Conservation (phyloP, 352 stramenopile species). For the Blastocystis sp. region DNA sequence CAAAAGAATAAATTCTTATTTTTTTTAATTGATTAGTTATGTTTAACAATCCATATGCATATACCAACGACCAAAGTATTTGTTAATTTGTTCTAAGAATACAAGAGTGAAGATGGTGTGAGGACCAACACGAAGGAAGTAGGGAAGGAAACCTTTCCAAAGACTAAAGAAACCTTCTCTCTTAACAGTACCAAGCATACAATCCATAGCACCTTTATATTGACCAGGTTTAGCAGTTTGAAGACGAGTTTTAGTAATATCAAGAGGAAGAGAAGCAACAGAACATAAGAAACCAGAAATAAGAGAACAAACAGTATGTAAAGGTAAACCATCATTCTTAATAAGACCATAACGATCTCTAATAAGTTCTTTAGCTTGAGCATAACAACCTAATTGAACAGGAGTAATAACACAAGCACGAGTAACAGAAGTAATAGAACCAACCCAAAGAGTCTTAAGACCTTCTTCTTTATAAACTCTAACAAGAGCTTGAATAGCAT, state of each 20-base stretch:
- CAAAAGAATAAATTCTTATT: too few relatives aligned
- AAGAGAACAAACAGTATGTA: background rate
- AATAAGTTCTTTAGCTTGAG: background rate
- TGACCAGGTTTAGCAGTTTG: constrained; percentile 15
- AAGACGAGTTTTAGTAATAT: background rate
- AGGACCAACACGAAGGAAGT: constrained; percentile 36
- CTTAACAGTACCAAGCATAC: constrained; percentile 8
- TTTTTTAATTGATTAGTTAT: too few relatives aligned
- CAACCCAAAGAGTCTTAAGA: background rate
- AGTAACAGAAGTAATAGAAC: background rate
- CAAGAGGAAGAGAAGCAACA: background rate
- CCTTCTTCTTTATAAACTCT: background rate
- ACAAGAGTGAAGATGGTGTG: constrained; percentile 39
- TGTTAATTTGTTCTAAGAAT: constrained; percentile 38
- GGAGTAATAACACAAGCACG: background rate
- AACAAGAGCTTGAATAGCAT: background rate
- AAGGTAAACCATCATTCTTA: background rate
- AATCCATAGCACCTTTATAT: constrained; percentile 19
- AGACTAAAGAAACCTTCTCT: constrained; percentile 33
- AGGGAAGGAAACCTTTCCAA: constrained; percentile 36
- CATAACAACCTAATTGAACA: background rate
- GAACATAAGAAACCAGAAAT: background rate
- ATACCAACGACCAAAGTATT: constrained; percentile 35
- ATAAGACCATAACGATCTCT: background rate
- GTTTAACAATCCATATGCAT: too few relatives aligned